These are phyloP conservation scores for Monilinia aucupariae DNA, from an alignment of 2,329 filamentous ascomycete species.

Conservation along the genomic window DNA sequence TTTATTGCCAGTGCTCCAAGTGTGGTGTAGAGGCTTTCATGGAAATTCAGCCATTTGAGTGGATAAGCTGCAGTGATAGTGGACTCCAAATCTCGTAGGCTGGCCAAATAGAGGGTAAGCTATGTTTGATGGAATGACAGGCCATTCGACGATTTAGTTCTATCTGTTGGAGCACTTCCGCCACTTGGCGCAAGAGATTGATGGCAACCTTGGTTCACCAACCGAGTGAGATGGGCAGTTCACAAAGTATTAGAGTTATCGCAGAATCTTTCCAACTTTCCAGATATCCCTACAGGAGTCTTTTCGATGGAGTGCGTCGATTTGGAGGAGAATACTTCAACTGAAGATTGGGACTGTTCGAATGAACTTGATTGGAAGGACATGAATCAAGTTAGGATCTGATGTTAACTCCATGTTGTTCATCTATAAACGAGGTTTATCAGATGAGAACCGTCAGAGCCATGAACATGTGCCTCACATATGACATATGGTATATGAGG, in stretches of 20 bases:
- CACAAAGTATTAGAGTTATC: slow-evolving; percentile 12
- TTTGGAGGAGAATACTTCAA: slow-evolving; percentile 25
- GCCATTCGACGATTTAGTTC: too few species aligned
- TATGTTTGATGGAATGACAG: too few species aligned
- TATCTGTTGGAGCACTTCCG: too few species aligned
- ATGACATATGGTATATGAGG: not conserved
- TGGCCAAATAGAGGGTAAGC: too few species aligned
- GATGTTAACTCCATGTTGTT: not conserved
- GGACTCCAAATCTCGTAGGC: too few species aligned
- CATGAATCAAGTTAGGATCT: not conserved
- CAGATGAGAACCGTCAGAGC: not conserved
- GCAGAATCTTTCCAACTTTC: slow-evolving; percentile 16
- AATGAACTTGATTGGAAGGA: slow-evolving; percentile 15
- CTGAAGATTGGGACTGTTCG: slow-evolving; percentile 25
- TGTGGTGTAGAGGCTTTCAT: too few species aligned
- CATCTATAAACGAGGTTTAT: not conserved
- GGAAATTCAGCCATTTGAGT: too few species aligned
- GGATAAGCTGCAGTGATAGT: too few species aligned
- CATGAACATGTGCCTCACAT: not conserved
- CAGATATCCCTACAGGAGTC: slow-evolving; percentile 27
- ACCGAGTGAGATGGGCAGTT: not conserved
- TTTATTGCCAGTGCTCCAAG: too few species aligned
- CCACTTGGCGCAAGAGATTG: too few species aligned
- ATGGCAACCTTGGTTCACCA: too few species aligned
- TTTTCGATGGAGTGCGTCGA: slow-evolving; percentile 30